Base-by-base conservation (phyloP, 768 basidiomycete species). In the Xerocomus potaroensis region DNA sequence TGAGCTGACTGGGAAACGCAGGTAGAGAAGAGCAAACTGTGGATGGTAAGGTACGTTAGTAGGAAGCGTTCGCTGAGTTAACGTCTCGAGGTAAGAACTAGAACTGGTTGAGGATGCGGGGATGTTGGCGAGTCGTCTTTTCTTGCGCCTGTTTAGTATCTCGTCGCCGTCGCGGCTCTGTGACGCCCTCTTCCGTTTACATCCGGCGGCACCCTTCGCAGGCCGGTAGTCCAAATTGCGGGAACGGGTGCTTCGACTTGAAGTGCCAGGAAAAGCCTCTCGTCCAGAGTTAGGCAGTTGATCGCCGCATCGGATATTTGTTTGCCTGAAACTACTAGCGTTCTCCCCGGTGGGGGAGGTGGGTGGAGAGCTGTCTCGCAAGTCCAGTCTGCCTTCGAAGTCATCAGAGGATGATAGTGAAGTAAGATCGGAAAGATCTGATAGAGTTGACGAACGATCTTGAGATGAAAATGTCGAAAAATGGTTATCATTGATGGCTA, bases 1-100 rank as follows among this genome's bases (percentile, higher is more conserved):
- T 5, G 81, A 75, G 53, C 81, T 83, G 44, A 74, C 71, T 5
- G 85, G 83, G 59, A 86, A 91, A 8, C 80, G 77, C 45, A 83
- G 68, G 61, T 91, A 91, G 51, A 87, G 77, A 16, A 82, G 73
- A 32, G 80, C 65, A 56, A 82, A 87, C 24, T 68, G 64, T 2
- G 69, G 49, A 19, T 77, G 70, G 39, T 76, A 68, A 33, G 74
- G 67, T 43, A 87, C 54, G 35, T 62, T 36, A 8, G 67, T 48
- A 3, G 83, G 82, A 43, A 89, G 74, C 8, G 69, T 72, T 45
- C 87, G 77, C 16, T 55, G 68, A 10, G 44, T 48, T 8, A 45
- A 43, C 8, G 37, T 29, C 8, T 18, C 48, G 24, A 30, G 30
- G 21, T 55, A 31, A n/a, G 39, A 11, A 41, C 37, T 14, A 40